These are phyloP conservation scores for Parmelia sp. DNA, from an alignment of 495 filamentous ascomycete species.

Conservation along the genomic window DNA sequence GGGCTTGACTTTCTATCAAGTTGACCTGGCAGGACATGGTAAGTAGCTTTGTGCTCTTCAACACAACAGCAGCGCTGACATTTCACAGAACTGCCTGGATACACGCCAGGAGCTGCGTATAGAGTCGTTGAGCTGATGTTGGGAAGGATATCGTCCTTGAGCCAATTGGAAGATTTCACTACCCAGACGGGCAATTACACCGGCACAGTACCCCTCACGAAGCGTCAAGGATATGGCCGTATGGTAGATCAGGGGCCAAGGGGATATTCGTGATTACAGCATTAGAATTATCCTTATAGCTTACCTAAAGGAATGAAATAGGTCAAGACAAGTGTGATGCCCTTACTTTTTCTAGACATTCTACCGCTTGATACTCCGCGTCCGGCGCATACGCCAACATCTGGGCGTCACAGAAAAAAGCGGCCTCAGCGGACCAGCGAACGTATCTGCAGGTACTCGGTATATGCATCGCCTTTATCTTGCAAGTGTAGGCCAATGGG, in stretches of 20 bases:
- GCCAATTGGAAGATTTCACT: conserved; percentile 19
- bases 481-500: too few relatives aligned
- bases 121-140: conserved; percentile 52
- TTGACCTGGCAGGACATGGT: conserved; percentile 22
- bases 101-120: conserved; percentile 45
- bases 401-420: too few relatives aligned
- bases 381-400: too few relatives aligned
- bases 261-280: background rate
- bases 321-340: background rate
- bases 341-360: too few relatives aligned
- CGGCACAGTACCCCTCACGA: background rate
- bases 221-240: conserved; percentile 1
- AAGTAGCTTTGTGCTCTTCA: background rate
- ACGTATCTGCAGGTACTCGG: too few relatives aligned
- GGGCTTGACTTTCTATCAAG: conserved; percentile 45
- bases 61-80: background rate
- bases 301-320: background rate
- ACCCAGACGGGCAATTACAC: conserved; percentile 21
- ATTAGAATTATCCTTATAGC: background rate
- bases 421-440: too few relatives aligned
- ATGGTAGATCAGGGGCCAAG: background rate
- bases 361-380: too few relatives aligned
- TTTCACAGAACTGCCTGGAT: conserved; percentile 39
- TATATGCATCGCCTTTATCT: too few relatives aligned
- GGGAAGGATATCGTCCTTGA: conserved; percentile 37